phyloP scores from a whole-genome alignment of 2,329 filamentous ascomycete species.

The Fusarium humuli region DNA sequence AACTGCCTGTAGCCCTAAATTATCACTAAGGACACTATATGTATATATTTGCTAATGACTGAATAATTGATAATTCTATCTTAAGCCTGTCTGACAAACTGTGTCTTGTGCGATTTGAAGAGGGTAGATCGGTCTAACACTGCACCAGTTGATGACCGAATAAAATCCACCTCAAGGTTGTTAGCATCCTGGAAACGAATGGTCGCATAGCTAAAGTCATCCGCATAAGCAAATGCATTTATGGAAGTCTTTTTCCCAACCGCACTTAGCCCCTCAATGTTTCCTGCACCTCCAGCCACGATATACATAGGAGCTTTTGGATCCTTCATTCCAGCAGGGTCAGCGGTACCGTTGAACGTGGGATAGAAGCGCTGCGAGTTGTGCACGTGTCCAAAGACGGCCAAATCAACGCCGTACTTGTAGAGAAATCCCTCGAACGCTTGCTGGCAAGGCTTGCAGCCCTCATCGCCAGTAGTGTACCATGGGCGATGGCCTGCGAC shows the following conservation, averaged over 20 bases:
- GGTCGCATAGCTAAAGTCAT: constrained; percentile 30
- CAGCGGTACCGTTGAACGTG: constrained; percentile 13
- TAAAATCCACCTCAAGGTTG: constrained; percentile 15
- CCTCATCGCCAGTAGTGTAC: constrained; percentile 57
- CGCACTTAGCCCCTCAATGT: constrained; percentile 19
- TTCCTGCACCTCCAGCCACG: constrained; percentile 22
- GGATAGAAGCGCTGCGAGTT: constrained; percentile 28
- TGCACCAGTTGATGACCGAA: constrained; percentile 9
- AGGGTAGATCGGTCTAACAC: constrained; percentile 16
- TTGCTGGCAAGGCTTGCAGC: constrained; percentile 25
- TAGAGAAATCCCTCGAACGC: constrained; percentile 26
- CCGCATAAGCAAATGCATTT: constrained; percentile 28
- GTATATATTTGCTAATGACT: no score
- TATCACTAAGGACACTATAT: no score
- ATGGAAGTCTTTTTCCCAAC: neutral
- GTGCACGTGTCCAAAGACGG: constrained; percentile 21
- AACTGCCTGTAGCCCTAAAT: no score
- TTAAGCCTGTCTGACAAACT: neutral
- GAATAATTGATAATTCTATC: no score
- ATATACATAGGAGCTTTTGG: constrained; percentile 30
- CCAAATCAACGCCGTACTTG: constrained; percentile 25
- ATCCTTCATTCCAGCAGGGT: constrained; percentile 11
- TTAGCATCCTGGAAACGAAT: constrained; percentile 18
- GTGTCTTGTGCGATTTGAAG: constrained; percentile 17
- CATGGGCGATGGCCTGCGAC: constrained; percentile 58